Evolutionary conservation across 2,329 filamentous ascomycete species (phyloP), one percentile per base, ranked within the genome.

Genomic region (Dothideomycetes sp.): DNA sequence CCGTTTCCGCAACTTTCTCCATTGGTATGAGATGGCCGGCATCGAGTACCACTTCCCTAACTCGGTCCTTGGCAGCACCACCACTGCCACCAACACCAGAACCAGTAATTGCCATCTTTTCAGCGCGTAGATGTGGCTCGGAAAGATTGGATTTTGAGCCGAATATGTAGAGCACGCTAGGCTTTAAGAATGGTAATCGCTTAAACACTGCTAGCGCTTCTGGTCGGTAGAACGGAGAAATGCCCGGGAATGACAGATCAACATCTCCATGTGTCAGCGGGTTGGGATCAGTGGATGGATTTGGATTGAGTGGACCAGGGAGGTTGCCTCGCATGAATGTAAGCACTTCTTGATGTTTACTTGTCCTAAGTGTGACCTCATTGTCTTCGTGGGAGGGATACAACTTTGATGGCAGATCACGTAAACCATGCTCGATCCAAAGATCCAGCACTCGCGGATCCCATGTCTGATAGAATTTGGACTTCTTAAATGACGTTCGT

Each of bases 261-360:
- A 68, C 45, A 41, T 69, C 65, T 0, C 64, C 57, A 42, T 68
- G 64, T 4, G 63, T 64, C n/a, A 57, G 40, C 9, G 57, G 52
- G 37, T 65, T 61, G 3, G 63, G 49, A 14, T 50, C 45, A 0
- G 45, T 54, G 30, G 58, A 58, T 4, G 53, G 56, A 29, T 48
- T 33, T 4, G 48, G 49, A 40, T 48, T 46, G 11, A 42, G 41
- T 3, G 42, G 8, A 2, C 47, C 46, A 3, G 46, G 45, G 19
- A 71, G 75, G 43, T 73, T 73, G 0, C 78, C 74, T 0, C 82
- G 73, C 47, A 84, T 62, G 56, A 81, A 91, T 1, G 79, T 86
- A 53, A 85, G 80, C 41, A 91, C 82, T 64, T 94, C 86, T 55
- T 94, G 85, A 58, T 94, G 83, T 52, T 88, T 86, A 1, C 85